These are phyloP conservation scores for Breynia disticha DNA, from an alignment of 441 rosid species.

Conservation along the genomic window DNA sequence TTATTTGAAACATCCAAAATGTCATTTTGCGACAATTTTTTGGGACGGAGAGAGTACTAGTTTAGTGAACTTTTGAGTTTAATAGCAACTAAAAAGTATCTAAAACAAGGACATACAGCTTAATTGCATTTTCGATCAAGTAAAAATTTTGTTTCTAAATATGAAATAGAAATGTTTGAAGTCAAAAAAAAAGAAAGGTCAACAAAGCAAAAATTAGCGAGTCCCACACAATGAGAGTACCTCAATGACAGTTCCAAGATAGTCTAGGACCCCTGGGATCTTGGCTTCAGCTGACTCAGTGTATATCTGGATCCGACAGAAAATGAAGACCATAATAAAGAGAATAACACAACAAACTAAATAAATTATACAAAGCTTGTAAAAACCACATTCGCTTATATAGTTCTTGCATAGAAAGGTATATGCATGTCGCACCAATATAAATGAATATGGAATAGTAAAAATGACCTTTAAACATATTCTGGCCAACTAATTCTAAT, in stretches of 20 bases:
- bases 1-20: too few species aligned
- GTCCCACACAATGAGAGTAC: constrained; percentile 22
- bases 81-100: too few species aligned
- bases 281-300: constrained; percentile 93
- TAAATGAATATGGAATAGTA: not conserved
- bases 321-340: not conserved
- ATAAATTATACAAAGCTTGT: not conserved
- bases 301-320: constrained; percentile 51
- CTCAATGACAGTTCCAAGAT: constrained; percentile 81
- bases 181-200: not conserved
- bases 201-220: not conserved
- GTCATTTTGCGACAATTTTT: too few species aligned
- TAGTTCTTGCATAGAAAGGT: not conserved
- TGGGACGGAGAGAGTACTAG: too few species aligned
- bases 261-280: constrained; percentile 83
- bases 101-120: too few species aligned
- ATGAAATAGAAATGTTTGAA: not conserved
- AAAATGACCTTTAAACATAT: not conserved
- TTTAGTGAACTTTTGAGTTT: too few species aligned
- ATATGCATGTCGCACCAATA: not conserved
- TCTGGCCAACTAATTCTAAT: constrained; percentile 1
- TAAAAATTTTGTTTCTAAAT: too few species aligned
- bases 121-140: too few species aligned
- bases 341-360: not conserved
- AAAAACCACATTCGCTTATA: not conserved